Evolutionary conservation across 257 asterid genomes (phyloP), one percentile per base, ranked within the genome.

Genomic region (Solanum chiquidenum): DNA sequence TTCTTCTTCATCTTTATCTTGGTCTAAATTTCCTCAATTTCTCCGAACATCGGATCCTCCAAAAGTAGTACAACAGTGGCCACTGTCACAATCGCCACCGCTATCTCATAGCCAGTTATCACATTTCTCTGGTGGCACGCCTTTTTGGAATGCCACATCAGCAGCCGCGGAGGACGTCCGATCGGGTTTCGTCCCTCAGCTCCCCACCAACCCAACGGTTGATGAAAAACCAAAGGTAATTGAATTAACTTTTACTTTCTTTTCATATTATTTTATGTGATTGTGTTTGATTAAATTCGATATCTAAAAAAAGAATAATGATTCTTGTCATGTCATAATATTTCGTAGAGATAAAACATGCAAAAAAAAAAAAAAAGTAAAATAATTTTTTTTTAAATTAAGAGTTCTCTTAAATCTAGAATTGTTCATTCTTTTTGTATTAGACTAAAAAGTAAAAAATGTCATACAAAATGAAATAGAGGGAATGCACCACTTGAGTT

Each of bases 61-160:
- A 18, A 93, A 91, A 87, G 95, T 89, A 87, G 94, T 89, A 87
- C 89, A 52, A 9, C 90, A 55, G 4, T 64, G 72, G 88, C 38
- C 60, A 85, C 88, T 40, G 2, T 62, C 71, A 86, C 89, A n/a
- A 3, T 29, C 89, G 35, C 84, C 89, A 16, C 66, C 88, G 52
- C 86, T 87, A 60, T 66, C 88, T 27, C 91, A 87, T 4, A 88
- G 92, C 72, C 95, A 94, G 84, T 88, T 93, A 75, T 90, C 95
- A 87, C 99, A 96, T 83, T 93, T 94, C 90, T 91, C 95, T 20
- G 94, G 95, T 87, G 93, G 92, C 86, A 91, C 98, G 1, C 95
- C 97, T 6, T 94, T 93, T 89, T 95, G 98, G 99, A 96, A 90
- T 85, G 94, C 99, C 4, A 89, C 95, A 0, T 89, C 94, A 25